Conservation (phyloP, 176 grass and related monocot species). For the Carex littledalei region DNA sequence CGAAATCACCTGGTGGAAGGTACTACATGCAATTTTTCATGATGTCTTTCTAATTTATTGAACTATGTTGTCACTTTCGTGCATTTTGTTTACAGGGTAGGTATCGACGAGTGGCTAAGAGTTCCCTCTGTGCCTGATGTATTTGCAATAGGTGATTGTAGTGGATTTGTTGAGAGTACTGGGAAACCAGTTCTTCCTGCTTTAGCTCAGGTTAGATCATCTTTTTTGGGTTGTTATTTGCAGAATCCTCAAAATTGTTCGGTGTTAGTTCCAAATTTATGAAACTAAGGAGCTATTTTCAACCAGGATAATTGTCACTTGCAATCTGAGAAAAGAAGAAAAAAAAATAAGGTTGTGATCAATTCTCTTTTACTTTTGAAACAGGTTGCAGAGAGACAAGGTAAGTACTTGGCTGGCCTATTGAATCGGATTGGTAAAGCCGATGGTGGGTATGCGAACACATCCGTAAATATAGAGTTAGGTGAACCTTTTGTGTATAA, state of each 20-base stretch:
- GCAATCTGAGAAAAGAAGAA: neutral
- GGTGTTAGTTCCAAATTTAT: neutral
- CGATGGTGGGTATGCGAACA: constrained; percentile 69
- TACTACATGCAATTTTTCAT: constrained; percentile 27
- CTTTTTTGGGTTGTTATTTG: neutral
- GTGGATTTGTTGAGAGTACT: constrained; percentile 80
- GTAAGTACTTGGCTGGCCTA: constrained; percentile 58
- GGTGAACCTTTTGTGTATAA: constrained; percentile 76
- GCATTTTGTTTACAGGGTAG: constrained; percentile 49
- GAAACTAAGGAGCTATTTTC: neutral
- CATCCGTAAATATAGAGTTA: constrained; percentile 35
- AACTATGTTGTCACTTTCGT: neutral
- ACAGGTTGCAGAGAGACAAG: constrained; percentile 92
- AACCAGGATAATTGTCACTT: neutral
- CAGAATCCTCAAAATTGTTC: neutral
- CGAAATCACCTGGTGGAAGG: constrained; percentile 87
- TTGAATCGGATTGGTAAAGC: constrained; percentile 55
- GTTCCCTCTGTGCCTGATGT: constrained; percentile 73
- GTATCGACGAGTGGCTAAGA: constrained; percentile 78
- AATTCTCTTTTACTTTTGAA: neutral
- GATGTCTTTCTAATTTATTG: constrained; percentile 19
- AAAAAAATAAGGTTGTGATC: neutral
- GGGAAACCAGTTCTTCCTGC: constrained; percentile 77
- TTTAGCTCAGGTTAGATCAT: constrained; percentile 70
- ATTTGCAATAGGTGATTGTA: constrained; percentile 90